phyloP scores from a whole-genome alignment of 495 filamentous ascomycete genomes.

The Copromyces sp. region DNA sequence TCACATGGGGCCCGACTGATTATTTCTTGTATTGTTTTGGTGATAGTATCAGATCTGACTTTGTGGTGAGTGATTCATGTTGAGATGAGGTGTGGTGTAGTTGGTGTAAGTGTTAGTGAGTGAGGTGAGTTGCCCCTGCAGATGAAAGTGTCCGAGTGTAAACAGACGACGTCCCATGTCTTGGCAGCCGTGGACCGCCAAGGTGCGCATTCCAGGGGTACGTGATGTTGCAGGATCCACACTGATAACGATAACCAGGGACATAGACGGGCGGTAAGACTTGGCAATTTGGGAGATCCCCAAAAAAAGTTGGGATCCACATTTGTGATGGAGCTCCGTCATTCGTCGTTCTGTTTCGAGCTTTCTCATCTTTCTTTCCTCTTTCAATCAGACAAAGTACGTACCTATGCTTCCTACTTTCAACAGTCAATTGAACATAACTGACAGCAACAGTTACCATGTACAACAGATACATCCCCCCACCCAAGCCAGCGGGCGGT shows the following conservation, averaged over 20 bases:
- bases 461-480: slow-evolving; percentile 35
- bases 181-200: neutral
- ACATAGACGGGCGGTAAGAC: slow-evolving; percentile 9
- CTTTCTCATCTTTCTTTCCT: neutral
- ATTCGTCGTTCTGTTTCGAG: neutral
- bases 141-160: neutral
- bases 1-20: neutral
- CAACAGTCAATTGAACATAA: neutral
- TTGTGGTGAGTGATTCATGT: neutral
- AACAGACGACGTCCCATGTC: neutral
- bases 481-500: slow-evolving; percentile 15
- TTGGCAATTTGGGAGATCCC: slow-evolving; percentile 6
- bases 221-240: neutral
- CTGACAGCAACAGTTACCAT: slow-evolving; percentile 9
- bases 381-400: neutral
- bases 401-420: neutral
- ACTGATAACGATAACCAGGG: slow-evolving; percentile 20
- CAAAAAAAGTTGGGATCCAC: slow-evolving; percentile 10
- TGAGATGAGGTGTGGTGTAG: neutral
- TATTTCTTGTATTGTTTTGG: neutral
- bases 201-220: neutral
- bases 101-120: no score
- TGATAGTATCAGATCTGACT: neutral
- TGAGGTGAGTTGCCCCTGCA: neutral
- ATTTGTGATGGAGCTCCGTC: neutral